Conservation (phyloP, 441 rosid species). For the Viola pubescens region DNA sequence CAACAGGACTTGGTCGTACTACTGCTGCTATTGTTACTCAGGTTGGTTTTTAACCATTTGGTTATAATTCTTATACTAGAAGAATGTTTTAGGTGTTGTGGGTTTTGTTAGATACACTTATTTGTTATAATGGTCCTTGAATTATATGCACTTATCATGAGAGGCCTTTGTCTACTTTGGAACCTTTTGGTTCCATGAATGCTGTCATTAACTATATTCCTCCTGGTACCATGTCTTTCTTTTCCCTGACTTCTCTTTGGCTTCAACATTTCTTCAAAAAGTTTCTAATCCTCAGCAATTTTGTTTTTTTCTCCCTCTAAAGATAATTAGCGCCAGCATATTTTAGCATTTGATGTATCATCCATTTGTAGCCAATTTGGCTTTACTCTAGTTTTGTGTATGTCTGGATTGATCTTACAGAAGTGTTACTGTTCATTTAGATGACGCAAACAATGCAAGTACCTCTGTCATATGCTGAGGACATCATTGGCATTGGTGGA, state of each 20-base stretch:
- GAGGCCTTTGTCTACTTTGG: background rate
- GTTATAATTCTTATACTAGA: background rate
- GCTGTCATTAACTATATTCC: background rate
- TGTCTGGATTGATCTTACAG: background rate
- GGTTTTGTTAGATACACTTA: background rate
- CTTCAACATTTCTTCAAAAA: too few species aligned
- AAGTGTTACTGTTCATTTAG: conserved; percentile 16
- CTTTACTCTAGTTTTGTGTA: background rate
- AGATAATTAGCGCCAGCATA: background rate
- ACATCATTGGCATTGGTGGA: conserved; percentile 48
- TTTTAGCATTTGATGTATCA: background rate
- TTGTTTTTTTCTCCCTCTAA: background rate
- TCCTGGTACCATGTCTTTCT: background rate
- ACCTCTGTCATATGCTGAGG: conserved; percentile 52
- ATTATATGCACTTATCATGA: background rate
- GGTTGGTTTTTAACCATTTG: conserved; percentile 25
- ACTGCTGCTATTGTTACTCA: conserved; percentile 43
- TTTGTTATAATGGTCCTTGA: background rate
- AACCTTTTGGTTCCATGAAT: background rate
- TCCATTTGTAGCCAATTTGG: background rate
- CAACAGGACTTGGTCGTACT: conserved; percentile 32
- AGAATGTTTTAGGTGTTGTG: too few species aligned
- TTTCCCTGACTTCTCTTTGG: background rate
- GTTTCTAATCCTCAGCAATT: background rate
- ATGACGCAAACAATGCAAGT: conserved; percentile 50